Evolutionary conservation across 345 rosid species (phyloP).

Genomic region (Populus davidiana): DNA sequence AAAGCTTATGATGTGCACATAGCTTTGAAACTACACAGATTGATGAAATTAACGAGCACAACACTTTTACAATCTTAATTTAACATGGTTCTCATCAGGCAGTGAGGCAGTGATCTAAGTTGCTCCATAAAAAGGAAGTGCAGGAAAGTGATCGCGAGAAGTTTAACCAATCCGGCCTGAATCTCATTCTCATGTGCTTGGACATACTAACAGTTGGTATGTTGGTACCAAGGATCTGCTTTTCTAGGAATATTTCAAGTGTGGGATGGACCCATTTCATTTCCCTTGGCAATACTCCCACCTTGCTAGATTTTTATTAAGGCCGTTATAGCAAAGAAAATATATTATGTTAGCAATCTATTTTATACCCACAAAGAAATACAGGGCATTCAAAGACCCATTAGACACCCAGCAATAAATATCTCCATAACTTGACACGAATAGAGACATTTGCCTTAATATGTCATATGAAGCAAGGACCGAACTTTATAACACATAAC

Average conservation of each 20-base stretch:
- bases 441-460: too few relatives aligned
- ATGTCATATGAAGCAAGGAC: too few relatives aligned
- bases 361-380: too few relatives aligned
- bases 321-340: too few relatives aligned
- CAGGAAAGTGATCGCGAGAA: neutral
- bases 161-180: neutral
- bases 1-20: neutral
- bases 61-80: neutral
- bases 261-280: neutral
- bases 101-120: neutral
- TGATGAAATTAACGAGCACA: neutral
- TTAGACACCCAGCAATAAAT: too few relatives aligned
- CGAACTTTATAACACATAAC: too few relatives aligned
- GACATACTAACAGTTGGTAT: neutral
- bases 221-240: neutral
- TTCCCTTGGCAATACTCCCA: neutral
- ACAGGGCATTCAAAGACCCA: too few relatives aligned
- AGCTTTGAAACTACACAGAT: neutral
- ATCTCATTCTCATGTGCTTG: neutral
- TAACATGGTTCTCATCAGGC: neutral
- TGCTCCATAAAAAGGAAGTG: neutral
- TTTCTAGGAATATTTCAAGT: neutral
- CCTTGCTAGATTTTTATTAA: neutral
- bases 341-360: too few relatives aligned
- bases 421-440: too few relatives aligned